phyloP scores from a whole-genome alignment of 192 early-diverging fungal species.

The Umbelopsis vinacea region DNA sequence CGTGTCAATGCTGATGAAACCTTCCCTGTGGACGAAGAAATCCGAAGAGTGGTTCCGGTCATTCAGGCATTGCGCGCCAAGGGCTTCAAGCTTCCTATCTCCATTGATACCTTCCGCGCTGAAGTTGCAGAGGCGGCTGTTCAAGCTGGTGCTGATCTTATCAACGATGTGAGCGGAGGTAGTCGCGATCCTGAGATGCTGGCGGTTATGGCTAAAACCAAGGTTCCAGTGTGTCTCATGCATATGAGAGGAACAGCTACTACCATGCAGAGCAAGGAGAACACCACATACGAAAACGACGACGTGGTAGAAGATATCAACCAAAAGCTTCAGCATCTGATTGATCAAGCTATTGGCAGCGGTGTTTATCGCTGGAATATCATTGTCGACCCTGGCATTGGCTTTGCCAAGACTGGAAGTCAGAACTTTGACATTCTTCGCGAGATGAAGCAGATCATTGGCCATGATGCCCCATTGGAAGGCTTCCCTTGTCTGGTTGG shows the following conservation, averaged over 20 bases:
- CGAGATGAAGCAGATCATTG: slow-evolving; percentile 64
- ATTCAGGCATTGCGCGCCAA: slow-evolving; percentile 73
- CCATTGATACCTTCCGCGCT: slow-evolving; percentile 92
- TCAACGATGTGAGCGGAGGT: slow-evolving; percentile 97
- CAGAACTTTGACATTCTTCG: slow-evolving; percentile 90
- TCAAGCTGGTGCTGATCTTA: slow-evolving; percentile 86
- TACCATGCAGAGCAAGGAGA: slow-evolving; percentile 84
- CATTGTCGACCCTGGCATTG: slow-evolving; percentile 95
- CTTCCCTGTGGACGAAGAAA: slow-evolving; percentile 76
- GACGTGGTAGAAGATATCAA: slow-evolving; percentile 77
- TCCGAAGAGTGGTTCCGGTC: slow-evolving; percentile 85
- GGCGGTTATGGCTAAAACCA: slow-evolving; percentile 71
- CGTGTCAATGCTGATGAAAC: slow-evolving; percentile 82
- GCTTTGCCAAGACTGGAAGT: slow-evolving; percentile 90
- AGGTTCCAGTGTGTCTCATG: slow-evolving; percentile 92
- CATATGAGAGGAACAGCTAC: slow-evolving; percentile 96
- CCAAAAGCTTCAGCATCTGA: slow-evolving; percentile 65
- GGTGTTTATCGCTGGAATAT: slow-evolving; percentile 97
- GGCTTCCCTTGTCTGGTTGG: slow-evolving; percentile 93
- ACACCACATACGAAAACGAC: slow-evolving; percentile 68
- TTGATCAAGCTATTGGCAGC: slow-evolving; percentile 70
- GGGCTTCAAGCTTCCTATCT: slow-evolving; percentile 75
- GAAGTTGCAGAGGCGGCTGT: slow-evolving; percentile 86
- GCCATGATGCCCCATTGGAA: slow-evolving; percentile 50
- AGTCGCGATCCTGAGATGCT: slow-evolving; percentile 79